Evolutionary conservation across 2,329 filamentous ascomycete genomes (phyloP), one percentile per base, ranked within the genome.

Genomic region (Thermothelomyces thermophilus): DNA sequence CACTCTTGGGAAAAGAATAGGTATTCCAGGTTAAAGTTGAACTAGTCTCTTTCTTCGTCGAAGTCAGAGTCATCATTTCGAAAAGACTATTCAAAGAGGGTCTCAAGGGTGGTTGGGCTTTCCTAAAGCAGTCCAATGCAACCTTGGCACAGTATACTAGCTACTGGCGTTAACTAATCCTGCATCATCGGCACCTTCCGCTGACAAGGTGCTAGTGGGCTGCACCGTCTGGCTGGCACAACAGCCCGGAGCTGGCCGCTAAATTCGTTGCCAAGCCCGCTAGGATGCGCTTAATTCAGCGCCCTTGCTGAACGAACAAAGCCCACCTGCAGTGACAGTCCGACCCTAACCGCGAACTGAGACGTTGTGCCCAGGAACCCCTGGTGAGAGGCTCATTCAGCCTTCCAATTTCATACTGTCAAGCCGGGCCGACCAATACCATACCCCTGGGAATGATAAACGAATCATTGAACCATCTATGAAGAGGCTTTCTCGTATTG

Each of bases 331-430:
- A 56, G n/a, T n/a, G n/a, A n/a, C n/a, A n/a, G 51, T 39, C 53
- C 51, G 51, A 47, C 51, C 56, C 55, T 51, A 57, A 51, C 55
- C 54, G 54, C n/a, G n/a, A n/a, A n/a, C n/a, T n/a, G n/a, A n/a
- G n/a, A n/a, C n/a, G n/a, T n/a, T n/a, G n/a, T 16, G 26, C 43
- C 40, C 17, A 40, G 46, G 41, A 45, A 41, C 46, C 35, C 51
- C 42, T 52, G 49, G 34, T 44, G n/a, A 49, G 28, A 26, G 40
- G 17, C 24, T 5, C 3, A 3, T 17, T 20, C 22, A 20, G 43
- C 16, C 28, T 8, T 16, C 43, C n/a, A 24, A 28, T 16, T 22
- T 33, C 43, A 33, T 28, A 22, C 43, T 33, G 43, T 14, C 19
- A 24, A 46, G 36, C 50, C 53, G 50, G 53, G 11, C 50, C 33